A percentile compares a stretch with the other conserved stretches of the same genome.
Conservation (phyloP, 495 filamentous ascomycete species). For the Podospora australis region DNA sequence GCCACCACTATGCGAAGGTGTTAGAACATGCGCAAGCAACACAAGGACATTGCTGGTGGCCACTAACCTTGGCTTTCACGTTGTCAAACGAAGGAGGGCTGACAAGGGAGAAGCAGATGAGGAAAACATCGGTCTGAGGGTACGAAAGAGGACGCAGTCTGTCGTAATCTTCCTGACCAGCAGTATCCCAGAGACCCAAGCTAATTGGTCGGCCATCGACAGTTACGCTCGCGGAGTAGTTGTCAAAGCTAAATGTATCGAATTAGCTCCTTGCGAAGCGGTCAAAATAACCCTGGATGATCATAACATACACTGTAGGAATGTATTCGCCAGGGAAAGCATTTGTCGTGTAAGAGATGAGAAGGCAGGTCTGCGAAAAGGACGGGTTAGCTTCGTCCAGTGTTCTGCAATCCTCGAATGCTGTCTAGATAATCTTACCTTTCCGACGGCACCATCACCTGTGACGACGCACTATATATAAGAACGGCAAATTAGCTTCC, state of each 20-base stretch:
- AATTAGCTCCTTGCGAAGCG: slow-evolving; percentile 56
- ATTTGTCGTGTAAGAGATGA: slow-evolving; percentile 99
- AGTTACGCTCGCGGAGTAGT: slow-evolving; percentile 98
- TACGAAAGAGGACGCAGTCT: slow-evolving; percentile 91
- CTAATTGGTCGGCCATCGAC: slow-evolving; percentile 97
- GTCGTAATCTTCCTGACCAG: slow-evolving; percentile 98
- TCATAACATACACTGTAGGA: slow-evolving; percentile 92
- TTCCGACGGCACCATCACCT: slow-evolving; percentile 96
- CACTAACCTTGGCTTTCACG: slow-evolving; percentile 83
- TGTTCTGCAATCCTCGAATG: no score
- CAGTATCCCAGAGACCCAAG: slow-evolving; percentile 96
- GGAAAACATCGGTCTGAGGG: slow-evolving; percentile 95
- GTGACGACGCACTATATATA: slow-evolving; percentile 84
- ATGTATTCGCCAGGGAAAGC: slow-evolving; percentile 99
- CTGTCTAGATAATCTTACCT: slow-evolving; percentile 68
- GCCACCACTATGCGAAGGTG: slow-evolving; percentile 66
- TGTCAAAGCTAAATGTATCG: slow-evolving; percentile 73
- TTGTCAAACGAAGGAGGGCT: slow-evolving; percentile 97
- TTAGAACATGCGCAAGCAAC: slow-evolving; percentile 11
- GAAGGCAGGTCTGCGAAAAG: slow-evolving; percentile 98
- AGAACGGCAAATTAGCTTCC: slow-evolving; percentile 6
- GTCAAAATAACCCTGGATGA: no score
- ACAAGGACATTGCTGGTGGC: background rate
- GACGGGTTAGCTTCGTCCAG: no score
- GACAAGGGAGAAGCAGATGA: slow-evolving; percentile 98